Base-by-base conservation (phyloP, 1,284 basidiomycete genomes). In the Ustilago shanxiensis region DNA sequence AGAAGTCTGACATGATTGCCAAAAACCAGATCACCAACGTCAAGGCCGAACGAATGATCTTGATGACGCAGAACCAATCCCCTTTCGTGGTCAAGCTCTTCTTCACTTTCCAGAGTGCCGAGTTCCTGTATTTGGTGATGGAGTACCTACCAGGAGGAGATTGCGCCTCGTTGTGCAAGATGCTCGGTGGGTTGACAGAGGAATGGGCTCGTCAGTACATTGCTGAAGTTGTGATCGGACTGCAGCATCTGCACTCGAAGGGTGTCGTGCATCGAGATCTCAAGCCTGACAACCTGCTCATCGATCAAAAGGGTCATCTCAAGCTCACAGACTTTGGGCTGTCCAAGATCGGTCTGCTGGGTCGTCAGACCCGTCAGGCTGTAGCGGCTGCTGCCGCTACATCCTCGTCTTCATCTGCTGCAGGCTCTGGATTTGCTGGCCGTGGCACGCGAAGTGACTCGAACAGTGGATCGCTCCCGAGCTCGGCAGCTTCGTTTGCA, bases 1-100 rank as follows among this genome's bases (percentile, higher is more conserved):
- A 97, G 88, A 99, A 99, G 89, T 94, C 95, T 29, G 97, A 99
- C 88, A 99, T 99, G 97, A 98, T 99, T 85, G 95, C 97, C 53
- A 99, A 99, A 90, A 99, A 99, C 88, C 97, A 99, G 87, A 97
- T 99, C 87, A 99, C 97, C 63, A 99, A 99, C 85, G 96, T 99
- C 87, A 99, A 98, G 88, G 97, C 97, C 3, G 97, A 99, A 88
- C 91, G 97, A 64, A 98, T 96, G 91, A 99, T 99, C 83, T 89
- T 99, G 78, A 99, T 99, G 97, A 96, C 95, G 86, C 96, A 99
- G 87, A 93, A 97, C 0, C 95, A 98, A 87, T 98, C 95, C 13
- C 95, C 97, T n/a, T 98, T 99, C 37, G 87, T 88, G 55, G 87
- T 88, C 76, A 88, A 88, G 78, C 86, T 88, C 53, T 88, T 85